Conservation (phyloP, 495 filamentous ascomycete genomes). For the Chlorociboria aeruginascens region DNA sequence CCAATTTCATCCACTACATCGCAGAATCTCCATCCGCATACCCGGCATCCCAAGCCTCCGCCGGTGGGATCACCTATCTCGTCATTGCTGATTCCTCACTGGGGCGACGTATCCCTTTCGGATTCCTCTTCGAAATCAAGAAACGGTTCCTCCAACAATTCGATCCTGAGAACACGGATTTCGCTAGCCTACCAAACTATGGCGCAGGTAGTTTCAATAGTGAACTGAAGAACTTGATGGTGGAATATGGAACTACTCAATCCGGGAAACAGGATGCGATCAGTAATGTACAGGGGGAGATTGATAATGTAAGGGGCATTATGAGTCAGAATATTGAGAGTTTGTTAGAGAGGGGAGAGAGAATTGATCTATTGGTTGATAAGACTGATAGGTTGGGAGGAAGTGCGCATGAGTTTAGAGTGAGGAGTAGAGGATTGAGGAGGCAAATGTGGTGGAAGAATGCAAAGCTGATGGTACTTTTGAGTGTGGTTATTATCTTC, state of each 20-base stretch:
- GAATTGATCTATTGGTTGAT: conserved; percentile 90
- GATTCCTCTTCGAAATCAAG: conserved; percentile 84
- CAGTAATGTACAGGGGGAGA: conserved; percentile 69
- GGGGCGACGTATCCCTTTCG: conserved; percentile 81
- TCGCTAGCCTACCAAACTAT: conserved; percentile 70
- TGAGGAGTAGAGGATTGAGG: conserved; percentile 74
- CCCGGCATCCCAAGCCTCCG: conserved; percentile 31
- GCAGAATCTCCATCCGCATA: conserved; percentile 64
- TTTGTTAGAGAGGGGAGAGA: conserved; percentile 84
- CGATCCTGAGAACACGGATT: conserved; percentile 55
- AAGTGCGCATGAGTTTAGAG: conserved; percentile 75
- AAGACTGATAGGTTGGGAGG: conserved; percentile 90
- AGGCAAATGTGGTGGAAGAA: conserved; percentile 99
- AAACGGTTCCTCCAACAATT: conserved; percentile 73
- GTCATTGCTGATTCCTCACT: conserved; percentile 67
- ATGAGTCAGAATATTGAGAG: conserved; percentile 99
- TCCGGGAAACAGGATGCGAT: conserved; percentile 72
- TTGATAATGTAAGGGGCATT: conserved; percentile 85
- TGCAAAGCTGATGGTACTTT: conserved; percentile 77
- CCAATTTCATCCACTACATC: conserved; percentile 92
- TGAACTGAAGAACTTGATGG: conserved; percentile 65
- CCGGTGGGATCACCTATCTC: conserved; percentile 75
- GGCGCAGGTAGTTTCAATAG: conserved; percentile 79
- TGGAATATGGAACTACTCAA: conserved; percentile 70
- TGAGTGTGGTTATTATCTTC: conserved; percentile 72